phyloP scores from a whole-genome alignment of 495 filamentous ascomycete species.

The Podospora pseudoanserina region DNA sequence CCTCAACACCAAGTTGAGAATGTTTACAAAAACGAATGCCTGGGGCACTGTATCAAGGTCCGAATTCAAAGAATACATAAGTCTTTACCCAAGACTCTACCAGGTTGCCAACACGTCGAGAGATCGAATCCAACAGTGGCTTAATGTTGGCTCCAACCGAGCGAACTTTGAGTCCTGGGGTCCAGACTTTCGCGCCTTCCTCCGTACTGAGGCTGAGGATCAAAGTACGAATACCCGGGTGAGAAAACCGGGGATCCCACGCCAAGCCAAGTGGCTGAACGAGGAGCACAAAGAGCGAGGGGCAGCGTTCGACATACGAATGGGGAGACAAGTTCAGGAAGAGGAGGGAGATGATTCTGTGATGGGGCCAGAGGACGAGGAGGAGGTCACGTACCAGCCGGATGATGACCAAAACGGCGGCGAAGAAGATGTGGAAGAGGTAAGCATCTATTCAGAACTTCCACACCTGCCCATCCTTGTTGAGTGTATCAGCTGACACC shows the following conservation, averaged over 20 bases:
- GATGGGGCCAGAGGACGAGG: not conserved
- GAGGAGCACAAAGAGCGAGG: not conserved
- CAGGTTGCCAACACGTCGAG: conserved; percentile 10
- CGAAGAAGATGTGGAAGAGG: not conserved
- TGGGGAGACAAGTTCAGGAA: not conserved
- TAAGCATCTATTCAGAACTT: not conserved
- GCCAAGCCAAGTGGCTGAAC: not conserved
- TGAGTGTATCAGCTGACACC: not conserved
- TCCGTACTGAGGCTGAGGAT: conserved; percentile 1
- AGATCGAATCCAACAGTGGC: conserved; percentile 13
- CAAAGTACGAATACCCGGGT: not conserved
- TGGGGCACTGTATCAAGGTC: not conserved
- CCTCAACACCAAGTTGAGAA: not conserved
- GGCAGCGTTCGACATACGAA: not conserved
- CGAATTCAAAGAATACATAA: conserved; percentile 9
- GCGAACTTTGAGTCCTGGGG: conserved; percentile 11
- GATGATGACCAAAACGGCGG: not conserved
- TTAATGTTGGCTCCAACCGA: not conserved
- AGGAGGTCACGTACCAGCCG: not conserved
- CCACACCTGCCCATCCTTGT: not conserved
- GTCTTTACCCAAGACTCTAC: conserved; percentile 16
- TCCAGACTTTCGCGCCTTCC: not conserved
- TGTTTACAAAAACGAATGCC: not conserved
- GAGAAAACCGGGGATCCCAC: conserved; percentile 3
- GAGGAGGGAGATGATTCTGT: not conserved